These are phyloP conservation scores for Termitomyces sp. DNA, from an alignment of 768 basidiomycete genomes.

Conservation along the genomic window DNA sequence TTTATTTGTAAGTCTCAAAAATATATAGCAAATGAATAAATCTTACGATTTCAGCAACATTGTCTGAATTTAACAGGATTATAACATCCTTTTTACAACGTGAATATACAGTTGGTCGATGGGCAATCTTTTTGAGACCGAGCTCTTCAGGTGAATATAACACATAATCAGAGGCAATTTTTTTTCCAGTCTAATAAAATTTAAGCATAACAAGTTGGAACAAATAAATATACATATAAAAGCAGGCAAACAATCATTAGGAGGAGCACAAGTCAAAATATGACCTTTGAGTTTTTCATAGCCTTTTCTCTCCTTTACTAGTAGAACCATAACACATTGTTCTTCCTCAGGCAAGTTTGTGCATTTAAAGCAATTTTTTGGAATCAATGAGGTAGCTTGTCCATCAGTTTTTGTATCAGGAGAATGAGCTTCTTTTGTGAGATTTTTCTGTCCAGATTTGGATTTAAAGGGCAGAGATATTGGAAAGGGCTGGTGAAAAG, in stretches of 20 bases:
- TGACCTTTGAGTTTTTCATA: neutral
- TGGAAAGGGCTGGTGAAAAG: neutral
- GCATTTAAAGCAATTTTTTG: neutral
- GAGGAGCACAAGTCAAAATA: conserved; percentile 4
- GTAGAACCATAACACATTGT: neutral
- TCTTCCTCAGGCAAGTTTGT: neutral
- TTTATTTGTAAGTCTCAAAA: neutral
- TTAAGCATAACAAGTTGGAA: neutral
- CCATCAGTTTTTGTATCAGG: neutral
- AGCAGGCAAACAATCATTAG: neutral
- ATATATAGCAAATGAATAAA: too few species aligned
- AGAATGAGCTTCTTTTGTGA: neutral
- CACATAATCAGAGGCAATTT: neutral
- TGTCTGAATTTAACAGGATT: neutral
- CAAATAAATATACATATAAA: neutral
- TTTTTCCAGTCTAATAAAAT: neutral
- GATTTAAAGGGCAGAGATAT: neutral
- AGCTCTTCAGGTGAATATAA: neutral
- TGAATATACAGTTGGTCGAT: neutral
- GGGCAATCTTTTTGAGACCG: neutral
- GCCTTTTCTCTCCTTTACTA: neutral
- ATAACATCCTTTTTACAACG: neutral
- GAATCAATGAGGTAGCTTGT: neutral
- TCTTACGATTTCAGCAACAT: neutral
- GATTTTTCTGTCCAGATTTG: neutral